Evolutionary conservation across 768 basidiomycete genomes (phyloP).

Genomic region (Suillus plorans): DNA sequence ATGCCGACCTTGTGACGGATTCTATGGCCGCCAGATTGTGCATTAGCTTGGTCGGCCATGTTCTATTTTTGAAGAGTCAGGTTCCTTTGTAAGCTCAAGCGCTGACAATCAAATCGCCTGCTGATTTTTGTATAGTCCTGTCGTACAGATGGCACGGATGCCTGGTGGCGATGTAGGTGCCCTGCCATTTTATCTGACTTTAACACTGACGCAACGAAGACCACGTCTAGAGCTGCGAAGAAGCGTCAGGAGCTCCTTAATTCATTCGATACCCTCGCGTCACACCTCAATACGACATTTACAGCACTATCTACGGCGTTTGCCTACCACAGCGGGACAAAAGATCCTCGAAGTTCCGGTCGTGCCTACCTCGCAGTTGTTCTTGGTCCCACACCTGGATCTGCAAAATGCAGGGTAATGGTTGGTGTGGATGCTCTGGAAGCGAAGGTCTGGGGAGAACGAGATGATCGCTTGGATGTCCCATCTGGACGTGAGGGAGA

Average conservation of each 20-base stretch:
- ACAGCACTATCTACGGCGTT: conserved; percentile 68
- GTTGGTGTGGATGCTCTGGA: conserved; percentile 67
- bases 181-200: neutral
- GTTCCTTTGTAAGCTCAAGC: conserved; percentile 66
- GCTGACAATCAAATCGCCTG: neutral
- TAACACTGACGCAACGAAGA: conserved; percentile 25
- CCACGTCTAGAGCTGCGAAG: conserved; percentile 50
- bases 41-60: conserved; percentile 61
- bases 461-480: conserved; percentile 8
- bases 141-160: conserved; percentile 61
- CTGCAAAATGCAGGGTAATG: conserved; percentile 60
- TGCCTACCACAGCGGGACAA: conserved; percentile 32
- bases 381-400: conserved; percentile 63
- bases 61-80: conserved; percentile 77
- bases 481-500: conserved; percentile 20
- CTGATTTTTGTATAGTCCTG: conserved; percentile 43
- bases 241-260: conserved; percentile 60
- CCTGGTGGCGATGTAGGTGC: conserved; percentile 44
- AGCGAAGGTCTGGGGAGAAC: conserved; percentile 35
- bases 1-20: conserved; percentile 52
- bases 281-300: conserved; percentile 75
- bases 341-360: neutral
- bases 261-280: conserved; percentile 69
- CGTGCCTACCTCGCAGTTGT: conserved; percentile 60
- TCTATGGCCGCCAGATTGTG: conserved; percentile 65